Conservation (phyloP, 106 monocot genomes). For the Ottelia alismoides region DNA sequence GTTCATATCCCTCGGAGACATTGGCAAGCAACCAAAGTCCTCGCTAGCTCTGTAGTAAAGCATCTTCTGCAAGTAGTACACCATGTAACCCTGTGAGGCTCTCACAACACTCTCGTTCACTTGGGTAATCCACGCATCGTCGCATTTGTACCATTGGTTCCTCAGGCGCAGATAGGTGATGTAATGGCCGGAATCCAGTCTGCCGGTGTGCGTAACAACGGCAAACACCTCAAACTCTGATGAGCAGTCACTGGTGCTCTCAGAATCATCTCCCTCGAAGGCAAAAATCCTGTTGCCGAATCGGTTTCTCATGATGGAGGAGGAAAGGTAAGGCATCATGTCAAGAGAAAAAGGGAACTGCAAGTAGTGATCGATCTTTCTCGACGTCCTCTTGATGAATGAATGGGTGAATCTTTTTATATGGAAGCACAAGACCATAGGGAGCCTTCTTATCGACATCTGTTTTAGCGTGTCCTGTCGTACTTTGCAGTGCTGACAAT, state of each 20-base stretch:
- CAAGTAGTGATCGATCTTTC: conserved; percentile 39
- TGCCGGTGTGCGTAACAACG: conserved; percentile 43
- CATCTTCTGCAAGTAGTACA: conserved; percentile 46
- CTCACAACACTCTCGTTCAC: conserved; percentile 37
- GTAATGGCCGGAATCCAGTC: conserved; percentile 50
- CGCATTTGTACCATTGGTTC: conserved; percentile 54
- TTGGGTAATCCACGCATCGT: conserved; percentile 56
- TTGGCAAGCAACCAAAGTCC: background rate
- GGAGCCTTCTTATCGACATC: conserved; percentile 52
- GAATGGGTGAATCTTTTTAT: conserved; percentile 56
- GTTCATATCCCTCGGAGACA: conserved; percentile 2
- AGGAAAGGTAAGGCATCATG: conserved; percentile 52
- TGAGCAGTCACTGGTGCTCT: conserved; percentile 13
- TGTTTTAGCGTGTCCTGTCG: conserved; percentile 48
- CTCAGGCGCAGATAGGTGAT: conserved; percentile 35
- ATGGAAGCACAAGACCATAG: conserved; percentile 52
- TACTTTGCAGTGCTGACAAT: conserved; percentile 39
- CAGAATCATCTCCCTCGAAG: conserved; percentile 32
- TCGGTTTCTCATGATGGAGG: conserved; percentile 35
- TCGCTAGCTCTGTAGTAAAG: conserved; percentile 18
- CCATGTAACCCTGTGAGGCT: conserved; percentile 46
- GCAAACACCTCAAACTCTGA: conserved; percentile 66
- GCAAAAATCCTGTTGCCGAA: conserved; percentile 51
- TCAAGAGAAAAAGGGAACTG: conserved; percentile 58
- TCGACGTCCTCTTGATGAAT: conserved; percentile 11